Evolutionary conservation across 1,284 basidiomycete genomes (phyloP), one percentile per base, ranked within the genome.

Genomic region (Veloboletus limbatus): DNA sequence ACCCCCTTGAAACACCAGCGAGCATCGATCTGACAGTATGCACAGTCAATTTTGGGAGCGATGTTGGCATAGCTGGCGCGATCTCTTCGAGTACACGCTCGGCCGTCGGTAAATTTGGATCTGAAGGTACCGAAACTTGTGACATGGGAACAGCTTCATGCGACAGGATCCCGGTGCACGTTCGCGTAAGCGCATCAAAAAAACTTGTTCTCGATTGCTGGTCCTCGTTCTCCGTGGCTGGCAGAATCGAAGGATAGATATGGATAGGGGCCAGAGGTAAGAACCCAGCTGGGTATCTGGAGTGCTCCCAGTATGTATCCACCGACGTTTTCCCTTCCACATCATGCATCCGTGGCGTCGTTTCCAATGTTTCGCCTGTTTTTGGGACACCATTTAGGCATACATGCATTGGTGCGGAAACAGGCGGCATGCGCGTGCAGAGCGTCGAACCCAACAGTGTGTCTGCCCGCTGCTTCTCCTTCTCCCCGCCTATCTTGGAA

Each of bases 1-100:
- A 85, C 2, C 85, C 82, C 25, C 79, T 70, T 31, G 67, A 69
- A 0, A 85, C 81, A 20, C 88, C 90, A 63, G 78, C 78, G 9
- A 84, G 69, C 68, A 88, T 70, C 53, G 82, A 85, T 44, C 80
- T 74, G 13, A 85, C 77, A 0, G 85, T 89, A 56, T 88, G 86
- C 8, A 73, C 40, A 4, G 52, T 64, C 22, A 17, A 68, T 66
- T 10, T 81, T 76, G 16, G 77, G 70, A 59, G 75, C 69, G 40
- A 81, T 72, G 53, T 78, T 70, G 22, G 62, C 59, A 48, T 48
- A 8, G 54, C 46, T 8, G 54, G 54, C 3, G 31, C 27, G 30
- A 54, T 30, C 8, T 53, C 49, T 25, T 42, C 45, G 9, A 31
- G 31, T 30, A 45, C 20, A 5, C 45, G 31, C 17, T 43, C 40